Conservation (phyloP, 139 green algal genomes). For the Chlorella sp. region DNA sequence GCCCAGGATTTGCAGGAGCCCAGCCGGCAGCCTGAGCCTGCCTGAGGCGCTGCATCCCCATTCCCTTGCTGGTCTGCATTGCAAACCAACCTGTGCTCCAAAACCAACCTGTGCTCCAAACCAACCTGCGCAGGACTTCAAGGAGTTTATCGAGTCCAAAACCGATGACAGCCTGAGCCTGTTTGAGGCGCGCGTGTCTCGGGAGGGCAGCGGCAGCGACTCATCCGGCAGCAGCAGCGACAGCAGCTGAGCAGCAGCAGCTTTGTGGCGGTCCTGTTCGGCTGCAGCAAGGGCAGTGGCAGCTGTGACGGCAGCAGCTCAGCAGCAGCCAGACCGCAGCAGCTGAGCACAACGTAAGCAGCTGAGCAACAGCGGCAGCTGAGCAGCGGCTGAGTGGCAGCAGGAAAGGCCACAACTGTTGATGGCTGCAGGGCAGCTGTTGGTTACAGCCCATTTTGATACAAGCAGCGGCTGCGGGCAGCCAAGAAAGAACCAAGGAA, state of each 20-base stretch:
- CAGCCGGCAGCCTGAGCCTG: no score
- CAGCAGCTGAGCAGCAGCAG: not conserved
- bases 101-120: no score
- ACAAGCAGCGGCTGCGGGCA: no score
- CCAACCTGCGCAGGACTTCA: slow-evolving; percentile 40
- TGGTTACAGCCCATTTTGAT: no score
- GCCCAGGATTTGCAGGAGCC: no score
- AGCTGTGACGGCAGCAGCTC: not conserved
- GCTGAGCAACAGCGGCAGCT: not conserved
- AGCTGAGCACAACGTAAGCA: no score
- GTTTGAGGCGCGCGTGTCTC: slow-evolving; percentile 48
- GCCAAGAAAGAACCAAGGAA: no score
- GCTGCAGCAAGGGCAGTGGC: not conserved
- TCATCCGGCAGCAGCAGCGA: not conserved
- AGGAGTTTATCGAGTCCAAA: slow-evolving; percentile 41
- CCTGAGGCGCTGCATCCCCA: no score
- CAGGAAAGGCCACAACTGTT: not conserved
- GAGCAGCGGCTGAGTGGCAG: not conserved
- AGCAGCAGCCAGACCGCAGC: not conserved
- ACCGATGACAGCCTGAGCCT: slow-evolving; percentile 49
- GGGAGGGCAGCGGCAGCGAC: slow-evolving; percentile 12
- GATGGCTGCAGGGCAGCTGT: no score
- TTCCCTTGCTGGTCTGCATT: no score
- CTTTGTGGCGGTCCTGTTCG: no score
- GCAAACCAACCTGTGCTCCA: no score